phyloP scores from a whole-genome alignment of 2,329 filamentous ascomycete species.

The Beauveria asiatica region DNA sequence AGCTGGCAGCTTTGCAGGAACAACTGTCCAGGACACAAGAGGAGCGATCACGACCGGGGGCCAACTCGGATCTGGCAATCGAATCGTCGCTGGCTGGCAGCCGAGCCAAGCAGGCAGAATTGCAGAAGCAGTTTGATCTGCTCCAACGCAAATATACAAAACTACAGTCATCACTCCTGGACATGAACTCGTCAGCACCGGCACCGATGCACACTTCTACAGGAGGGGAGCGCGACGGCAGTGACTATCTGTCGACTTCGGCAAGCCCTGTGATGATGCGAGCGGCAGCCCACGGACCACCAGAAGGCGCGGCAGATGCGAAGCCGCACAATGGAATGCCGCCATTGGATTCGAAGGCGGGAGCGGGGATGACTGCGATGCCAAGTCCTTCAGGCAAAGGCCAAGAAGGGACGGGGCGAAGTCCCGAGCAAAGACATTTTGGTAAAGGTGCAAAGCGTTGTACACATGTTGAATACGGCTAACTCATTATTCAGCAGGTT shows the following conservation, averaged over 20 bases:
- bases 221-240: constrained; percentile 19
- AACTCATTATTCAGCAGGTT: constrained; percentile 29
- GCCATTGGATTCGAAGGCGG: constrained; percentile 28
- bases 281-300: constrained; percentile 29
- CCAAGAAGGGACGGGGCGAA: constrained; percentile 19
- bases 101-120: constrained; percentile 42
- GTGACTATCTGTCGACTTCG: constrained; percentile 28
- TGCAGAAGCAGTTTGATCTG: constrained; percentile 42
- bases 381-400: constrained; percentile 24
- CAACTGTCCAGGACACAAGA: constrained; percentile 34
- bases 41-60: constrained; percentile 18
- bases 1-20: constrained; percentile 38
- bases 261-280: constrained; percentile 31
- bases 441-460: constrained; percentile 17
- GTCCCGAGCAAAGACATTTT: constrained; percentile 35
- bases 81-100: constrained; percentile 42
- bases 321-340: constrained; percentile 35
- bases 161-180: constrained; percentile 41
- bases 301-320: constrained; percentile 31
- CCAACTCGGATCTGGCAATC: constrained; percentile 29
- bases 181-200: constrained; percentile 32
- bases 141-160: constrained; percentile 44
- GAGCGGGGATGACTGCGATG: constrained; percentile 20
- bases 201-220: constrained; percentile 15
- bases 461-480: neutral